Percentiles rank a stretch among this genome's conserved stretches.
These are phyloP conservation scores for Hypoxylon lenormandii DNA, from an alignment of 495 filamentous ascomycete species.

Conservation along the genomic window DNA sequence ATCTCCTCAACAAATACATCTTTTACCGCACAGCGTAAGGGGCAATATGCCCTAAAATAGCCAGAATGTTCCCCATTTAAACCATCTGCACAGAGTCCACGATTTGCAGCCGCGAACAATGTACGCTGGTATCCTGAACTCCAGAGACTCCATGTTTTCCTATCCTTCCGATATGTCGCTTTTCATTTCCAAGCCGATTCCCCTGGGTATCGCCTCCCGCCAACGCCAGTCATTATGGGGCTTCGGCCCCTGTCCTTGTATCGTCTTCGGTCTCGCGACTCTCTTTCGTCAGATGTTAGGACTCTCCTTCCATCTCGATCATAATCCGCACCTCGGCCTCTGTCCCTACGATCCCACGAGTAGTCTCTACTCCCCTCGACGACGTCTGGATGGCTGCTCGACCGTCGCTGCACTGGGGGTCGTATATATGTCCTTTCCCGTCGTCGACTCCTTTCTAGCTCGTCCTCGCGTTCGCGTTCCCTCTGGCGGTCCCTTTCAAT, in stretches of 20 bases:
- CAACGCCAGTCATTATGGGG: constrained; percentile 54
- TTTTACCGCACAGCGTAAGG: too few relatives aligned
- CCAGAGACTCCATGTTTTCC: constrained; percentile 3
- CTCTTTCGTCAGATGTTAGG: constrained; percentile 46
- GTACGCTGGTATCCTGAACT: constrained; percentile 12
- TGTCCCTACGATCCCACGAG: constrained; percentile 49
- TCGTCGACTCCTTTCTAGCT: constrained; percentile 42
- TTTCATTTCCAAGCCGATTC: constrained; percentile 33
- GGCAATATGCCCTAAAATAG: too few relatives aligned
- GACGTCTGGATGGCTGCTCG: constrained; percentile 60
- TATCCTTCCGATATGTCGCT: neutral
- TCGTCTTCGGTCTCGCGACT: constrained; percentile 44
- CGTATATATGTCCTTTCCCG: constrained; percentile 50
- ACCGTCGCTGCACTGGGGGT: constrained; percentile 51
- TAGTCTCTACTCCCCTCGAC: constrained; percentile 50
- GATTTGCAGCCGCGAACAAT: neutral
- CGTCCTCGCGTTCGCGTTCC: constrained; percentile 47
- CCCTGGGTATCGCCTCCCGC: constrained; percentile 54
- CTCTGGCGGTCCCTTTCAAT: constrained; percentile 48
- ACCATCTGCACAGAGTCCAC: neutral
- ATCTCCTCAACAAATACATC: too few relatives aligned
- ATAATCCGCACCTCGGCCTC: constrained; percentile 45
- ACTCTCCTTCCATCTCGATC: constrained; percentile 50
- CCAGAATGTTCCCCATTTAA: neutral
- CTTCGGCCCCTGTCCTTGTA: constrained; percentile 46